Percentiles rank a stretch among this genome's conserved stretches.
phyloP scores from a whole-genome alignment of 2,329 filamentous ascomycete genomes.

The Botryosphaeria agaves region DNA sequence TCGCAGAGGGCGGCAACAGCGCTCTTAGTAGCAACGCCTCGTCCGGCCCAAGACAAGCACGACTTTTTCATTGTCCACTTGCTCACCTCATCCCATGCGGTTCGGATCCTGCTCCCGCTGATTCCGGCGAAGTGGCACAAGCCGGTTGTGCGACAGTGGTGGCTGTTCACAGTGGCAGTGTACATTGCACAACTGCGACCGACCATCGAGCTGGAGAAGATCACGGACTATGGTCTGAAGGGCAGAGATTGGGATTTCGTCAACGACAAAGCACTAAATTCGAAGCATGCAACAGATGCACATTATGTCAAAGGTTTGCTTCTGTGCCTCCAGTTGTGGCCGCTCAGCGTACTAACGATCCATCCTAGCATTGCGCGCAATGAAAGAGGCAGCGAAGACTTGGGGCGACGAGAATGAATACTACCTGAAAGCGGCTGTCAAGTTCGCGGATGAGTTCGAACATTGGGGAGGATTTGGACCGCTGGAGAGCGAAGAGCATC shows the following conservation, averaged over 20 bases:
- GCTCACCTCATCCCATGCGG: conserved; percentile 72
- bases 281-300: conserved; percentile 51
- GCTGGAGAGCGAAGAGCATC: conserved; percentile 1
- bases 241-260: conserved; percentile 64
- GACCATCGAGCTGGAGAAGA: conserved; percentile 45
- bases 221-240: conserved; percentile 42
- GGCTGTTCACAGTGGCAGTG: conserved; percentile 61
- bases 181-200: conserved; percentile 66
- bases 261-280: conserved; percentile 50
- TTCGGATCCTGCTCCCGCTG: conserved; percentile 67
- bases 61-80: conserved; percentile 74
- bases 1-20: conserved; percentile 42
- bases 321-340: too few species aligned
- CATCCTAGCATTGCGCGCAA: conserved; percentile 45
- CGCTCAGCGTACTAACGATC: background rate
- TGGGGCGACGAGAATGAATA: conserved; percentile 54
- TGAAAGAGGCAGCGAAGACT: conserved; percentile 55
- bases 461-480: conserved; percentile 41
- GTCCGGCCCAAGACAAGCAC: conserved; percentile 38
- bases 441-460: conserved; percentile 56
- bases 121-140: conserved; percentile 59
- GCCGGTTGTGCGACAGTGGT: conserved; percentile 69
- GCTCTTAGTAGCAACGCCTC: conserved; percentile 43
- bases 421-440: conserved; percentile 51
- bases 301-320: conserved; percentile 70